A percentile compares a stretch with the other conserved stretches of the same genome.
These are phyloP conservation scores for Neofusicoccum sp. DNA, from an alignment of 2,329 filamentous ascomycete species.

Conservation along the genomic window DNA sequence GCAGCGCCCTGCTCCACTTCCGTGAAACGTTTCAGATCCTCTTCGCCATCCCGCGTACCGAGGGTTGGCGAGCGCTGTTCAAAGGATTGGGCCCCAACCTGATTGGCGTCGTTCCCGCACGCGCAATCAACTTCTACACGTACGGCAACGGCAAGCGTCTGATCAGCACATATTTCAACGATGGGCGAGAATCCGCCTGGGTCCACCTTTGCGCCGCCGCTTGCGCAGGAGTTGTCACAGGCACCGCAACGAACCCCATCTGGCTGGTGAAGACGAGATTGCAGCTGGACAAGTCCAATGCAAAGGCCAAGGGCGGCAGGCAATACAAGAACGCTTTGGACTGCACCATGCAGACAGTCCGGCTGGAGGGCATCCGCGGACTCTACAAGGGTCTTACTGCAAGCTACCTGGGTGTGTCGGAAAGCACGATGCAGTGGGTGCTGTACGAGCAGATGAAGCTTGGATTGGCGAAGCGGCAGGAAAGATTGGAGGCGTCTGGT, in stretches of 20 bases:
- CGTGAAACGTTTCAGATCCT: conserved; percentile 86
- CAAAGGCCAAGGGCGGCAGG: conserved; percentile 61
- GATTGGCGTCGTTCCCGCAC: conserved; percentile 83
- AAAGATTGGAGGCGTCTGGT: conserved; percentile 57
- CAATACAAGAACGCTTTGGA: conserved; percentile 87
- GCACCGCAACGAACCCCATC: conserved; percentile 92
- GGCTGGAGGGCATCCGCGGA: conserved; percentile 77
- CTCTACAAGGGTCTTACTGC: conserved; percentile 90
- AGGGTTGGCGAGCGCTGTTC: conserved; percentile 87
- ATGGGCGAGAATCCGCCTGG: conserved; percentile 69
- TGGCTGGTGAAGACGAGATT: conserved; percentile 95
- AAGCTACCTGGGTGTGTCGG: conserved; percentile 86
- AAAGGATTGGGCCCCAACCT: conserved; percentile 91
- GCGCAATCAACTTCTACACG: conserved; percentile 90
- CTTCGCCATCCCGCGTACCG: conserved; percentile 73
- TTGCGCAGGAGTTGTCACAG: conserved; percentile 79
- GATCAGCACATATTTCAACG: conserved; percentile 73
- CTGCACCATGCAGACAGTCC: conserved; percentile 79
- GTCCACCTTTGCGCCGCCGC: conserved; percentile 79
- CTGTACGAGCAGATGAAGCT: conserved; percentile 92
- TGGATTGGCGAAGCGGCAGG: conserved; percentile 66
- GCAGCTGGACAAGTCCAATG: conserved; percentile 86
- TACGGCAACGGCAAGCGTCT: conserved; percentile 91
- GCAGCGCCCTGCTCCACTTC: conserved; percentile 73
- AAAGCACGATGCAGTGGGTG: conserved; percentile 91